These are phyloP conservation scores for Leucocoprinus leucothites DNA, from an alignment of 768 basidiomycete genomes.

Conservation along the genomic window DNA sequence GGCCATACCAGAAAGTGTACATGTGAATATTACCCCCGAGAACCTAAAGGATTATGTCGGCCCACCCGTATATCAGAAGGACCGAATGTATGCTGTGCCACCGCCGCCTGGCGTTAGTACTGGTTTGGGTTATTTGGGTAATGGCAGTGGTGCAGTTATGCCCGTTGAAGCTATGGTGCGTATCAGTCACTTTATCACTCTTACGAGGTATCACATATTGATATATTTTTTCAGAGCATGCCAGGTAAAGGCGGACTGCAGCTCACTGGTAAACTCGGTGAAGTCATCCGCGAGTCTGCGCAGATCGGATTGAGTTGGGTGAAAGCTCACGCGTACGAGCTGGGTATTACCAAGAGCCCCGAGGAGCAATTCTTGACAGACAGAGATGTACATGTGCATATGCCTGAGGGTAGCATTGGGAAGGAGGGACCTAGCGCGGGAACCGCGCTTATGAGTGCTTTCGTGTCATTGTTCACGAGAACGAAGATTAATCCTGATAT, in stretches of 20 bases:
- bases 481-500: constrained; percentile 84
- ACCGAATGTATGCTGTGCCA: constrained; percentile 76
- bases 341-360: constrained; percentile 75
- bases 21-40: constrained; percentile 78
- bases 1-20: constrained; percentile 72
- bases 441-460: constrained; percentile 87
- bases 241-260: constrained; percentile 93
- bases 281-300: constrained; percentile 95
- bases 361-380: constrained; percentile 82
- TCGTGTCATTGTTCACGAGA: constrained; percentile 89
- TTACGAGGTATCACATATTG: background rate
- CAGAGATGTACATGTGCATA: constrained; percentile 91
- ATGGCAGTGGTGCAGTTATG: constrained; percentile 96
- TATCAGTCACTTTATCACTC: constrained; percentile 18
- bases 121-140: constrained; percentile 93
- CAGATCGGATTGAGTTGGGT: constrained; percentile 95
- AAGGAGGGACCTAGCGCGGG: constrained; percentile 98
- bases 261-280: constrained; percentile 95
- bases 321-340: constrained; percentile 82
- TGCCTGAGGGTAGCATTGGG: constrained; percentile 92
- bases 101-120: constrained; percentile 94
- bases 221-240: constrained; percentile 62
- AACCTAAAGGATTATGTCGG: constrained; percentile 97
- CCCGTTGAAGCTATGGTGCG: constrained; percentile 91
- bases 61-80: constrained; percentile 92